A percentile compares a stretch with the other conserved stretches of the same genome.
phyloP scores from a whole-genome alignment of 345 rosid species.

The Boechera stricta region DNA sequence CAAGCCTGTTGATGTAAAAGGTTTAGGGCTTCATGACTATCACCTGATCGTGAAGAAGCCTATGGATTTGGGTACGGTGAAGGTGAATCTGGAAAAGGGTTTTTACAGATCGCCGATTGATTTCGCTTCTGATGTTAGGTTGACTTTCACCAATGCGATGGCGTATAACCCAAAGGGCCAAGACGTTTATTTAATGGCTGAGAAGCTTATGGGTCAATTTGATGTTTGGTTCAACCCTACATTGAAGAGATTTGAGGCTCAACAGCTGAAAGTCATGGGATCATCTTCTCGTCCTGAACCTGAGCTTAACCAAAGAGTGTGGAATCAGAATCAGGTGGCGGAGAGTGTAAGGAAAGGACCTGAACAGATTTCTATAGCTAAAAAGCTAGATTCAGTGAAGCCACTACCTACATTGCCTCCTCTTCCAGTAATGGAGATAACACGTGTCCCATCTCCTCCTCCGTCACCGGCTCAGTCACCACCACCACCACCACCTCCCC shows the following conservation, averaged over 20 bases:
- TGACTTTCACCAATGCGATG: slow-evolving; percentile 80
- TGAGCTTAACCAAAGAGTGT: slow-evolving; percentile 17
- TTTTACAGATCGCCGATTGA: slow-evolving; percentile 62
- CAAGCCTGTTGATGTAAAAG: slow-evolving; percentile 69
- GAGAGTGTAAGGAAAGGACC: slow-evolving; percentile 43
- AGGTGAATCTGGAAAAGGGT: slow-evolving; percentile 54
- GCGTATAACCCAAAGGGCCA: slow-evolving; percentile 76
- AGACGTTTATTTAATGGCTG: slow-evolving; percentile 63
- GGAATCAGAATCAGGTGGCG: slow-evolving; percentile 33
- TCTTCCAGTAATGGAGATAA: slow-evolving; percentile 28
- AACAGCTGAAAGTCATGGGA: slow-evolving; percentile 30
- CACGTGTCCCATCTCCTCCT: slow-evolving; percentile 33
- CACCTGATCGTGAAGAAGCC: slow-evolving; percentile 63
- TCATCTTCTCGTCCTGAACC: slow-evolving; percentile 39
- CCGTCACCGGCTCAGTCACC: slow-evolving; percentile 28
- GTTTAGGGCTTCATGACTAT: slow-evolving; percentile 71
- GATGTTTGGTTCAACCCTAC: slow-evolving; percentile 54
- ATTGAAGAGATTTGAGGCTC: slow-evolving; percentile 42
- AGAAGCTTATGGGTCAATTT: slow-evolving; percentile 56
- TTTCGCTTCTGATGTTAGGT: slow-evolving; percentile 74
- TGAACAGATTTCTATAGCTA: slow-evolving; percentile 44
- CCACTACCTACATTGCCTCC: slow-evolving; percentile 40
- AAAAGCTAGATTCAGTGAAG: slow-evolving; percentile 44
- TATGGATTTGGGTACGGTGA: slow-evolving; percentile 86
- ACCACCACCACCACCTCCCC: slow-evolving; percentile 10